Base-by-base conservation (phyloP, 2,329 filamentous ascomycete species). In the Talaromyces amestolkiae region DNA sequence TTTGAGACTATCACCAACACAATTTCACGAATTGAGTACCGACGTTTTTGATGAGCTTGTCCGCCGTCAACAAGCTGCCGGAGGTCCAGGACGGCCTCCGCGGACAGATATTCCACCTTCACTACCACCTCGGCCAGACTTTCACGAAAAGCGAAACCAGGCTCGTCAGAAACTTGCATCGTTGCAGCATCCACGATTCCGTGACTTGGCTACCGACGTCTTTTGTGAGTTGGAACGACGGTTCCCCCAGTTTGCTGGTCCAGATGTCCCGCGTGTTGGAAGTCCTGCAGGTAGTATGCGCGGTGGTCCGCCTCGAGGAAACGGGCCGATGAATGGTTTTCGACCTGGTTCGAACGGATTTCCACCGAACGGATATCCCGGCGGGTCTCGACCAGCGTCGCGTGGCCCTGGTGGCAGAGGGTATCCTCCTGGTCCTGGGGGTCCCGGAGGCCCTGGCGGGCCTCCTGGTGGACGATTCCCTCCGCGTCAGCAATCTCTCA, bases 81-180 rank as follows among this genome's bases (percentile, higher is more conserved):
- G 80, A 35, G 77, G 78, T 56, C 78, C 78, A 5, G 78, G 76
- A 10, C 74, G 77, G 11, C 77, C 79, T 17, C 76, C 78, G 39
- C 78, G 77, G 15, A 69, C 81, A 72, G 76, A 85, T 76, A 73
- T 84, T 70, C 91, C 92, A 1, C 81, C 87, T 13, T 96, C 88
- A 74, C 85, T 99, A 6, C 81, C 91, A 27, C 92, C 95, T n/a
- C 92, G 94, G 76, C 86, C 89, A 69, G 90, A 88, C 69, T 98
- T 98, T 79, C 95, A 99, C 77, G 93, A 93, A 2, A 99, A 98
- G 80, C 90, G 95, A 68, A 99, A 99, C 75, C 93, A 98, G 77
- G 95, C 95, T n/a, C 87, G 95, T 47, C 93, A 97, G 78, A 96
- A 96, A 77, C 86, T 99, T 22, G 94, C 93, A 0, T 96, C 93